Evolutionary conservation across 495 filamentous ascomycete species (phyloP), one percentile per base, ranked within the genome.

Genomic region (Tuber brumale): DNA sequence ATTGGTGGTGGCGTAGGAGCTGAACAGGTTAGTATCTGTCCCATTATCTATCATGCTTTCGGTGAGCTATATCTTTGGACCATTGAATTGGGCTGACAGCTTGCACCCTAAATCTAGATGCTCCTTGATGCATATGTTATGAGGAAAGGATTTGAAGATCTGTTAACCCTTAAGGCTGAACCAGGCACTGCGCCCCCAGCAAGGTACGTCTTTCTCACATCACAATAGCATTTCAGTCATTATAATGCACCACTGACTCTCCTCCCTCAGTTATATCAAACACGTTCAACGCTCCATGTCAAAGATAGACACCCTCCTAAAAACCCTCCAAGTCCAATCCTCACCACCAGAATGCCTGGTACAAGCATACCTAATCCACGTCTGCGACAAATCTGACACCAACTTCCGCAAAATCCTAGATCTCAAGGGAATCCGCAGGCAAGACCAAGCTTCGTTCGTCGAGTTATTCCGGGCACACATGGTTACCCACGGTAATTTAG

Each of bases 361-460:
- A 4, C 95, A 97, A 85, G 96, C 95, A 70, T 99, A 99, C 84
- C 90, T 98, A 45, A 93, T 96, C 83, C 93, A 97, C 85, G 94
- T 98, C 78, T 93, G 90, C 80, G 94, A 97, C 86, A 89, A 89
- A 71, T 94, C 91, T 84, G 93, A 97, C 83, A 89, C 91, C 76
- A 99, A 99, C 86, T 99, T 99, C 89, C 90, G 92, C 78, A 97
- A 97, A 85, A 92, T 99, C 76, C 91, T 99, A 51, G 95, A 99
- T 70, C 88, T 97, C 77, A 97, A 97, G 82, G 93, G 93, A 75
- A 91, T 97, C 76, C 88, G 92, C 79, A 92, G 92, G 76, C 87
- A 88, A 77, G 94, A 98, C 76, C 95, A 98, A 80, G 85, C 89
- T 16, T 88, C 91, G 75, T 90, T 99, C 8, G 85, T 97, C 48